These are phyloP conservation scores for Puccinia horiana DNA, from an alignment of 1,284 basidiomycete species.

Conservation along the genomic window DNA sequence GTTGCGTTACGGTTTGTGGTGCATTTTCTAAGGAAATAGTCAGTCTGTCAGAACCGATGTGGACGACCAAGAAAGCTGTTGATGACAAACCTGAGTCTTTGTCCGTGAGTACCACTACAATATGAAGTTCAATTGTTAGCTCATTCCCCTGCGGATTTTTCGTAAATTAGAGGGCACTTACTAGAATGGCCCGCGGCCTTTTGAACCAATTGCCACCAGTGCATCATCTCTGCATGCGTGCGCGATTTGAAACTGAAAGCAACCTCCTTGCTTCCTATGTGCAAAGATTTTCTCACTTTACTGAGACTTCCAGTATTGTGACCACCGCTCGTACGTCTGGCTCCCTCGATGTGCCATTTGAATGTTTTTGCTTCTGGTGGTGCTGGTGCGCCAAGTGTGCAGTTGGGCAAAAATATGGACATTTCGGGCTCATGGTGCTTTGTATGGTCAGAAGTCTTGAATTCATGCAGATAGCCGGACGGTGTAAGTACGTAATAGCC, in stretches of 20 bases:
- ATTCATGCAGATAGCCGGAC: conserved; percentile 56
- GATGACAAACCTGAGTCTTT: conserved; percentile 1
- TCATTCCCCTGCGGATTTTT: background rate
- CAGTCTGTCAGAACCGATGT: background rate
- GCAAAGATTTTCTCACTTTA: conserved; percentile 54
- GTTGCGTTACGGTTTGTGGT: conserved; percentile 25
- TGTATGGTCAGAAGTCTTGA: conserved; percentile 51
- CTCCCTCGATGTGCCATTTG: conserved; percentile 54
- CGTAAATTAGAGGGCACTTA: conserved; percentile 8
- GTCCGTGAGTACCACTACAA: conserved; percentile 17
- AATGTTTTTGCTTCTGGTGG: conserved; percentile 51
- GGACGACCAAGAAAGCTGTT: background rate
- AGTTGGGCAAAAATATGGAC: conserved; percentile 56
- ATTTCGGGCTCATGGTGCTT: conserved; percentile 53
- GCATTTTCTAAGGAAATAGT: background rate
- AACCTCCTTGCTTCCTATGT: conserved; percentile 55
- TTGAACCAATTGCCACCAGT: conserved; percentile 53
- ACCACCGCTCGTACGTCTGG: conserved; percentile 40
- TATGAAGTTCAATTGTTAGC: background rate
- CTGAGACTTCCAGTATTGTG: conserved; percentile 43
- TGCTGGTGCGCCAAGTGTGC: conserved; percentile 53
- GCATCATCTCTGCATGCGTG: conserved; percentile 54
- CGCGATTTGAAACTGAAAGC: conserved; percentile 53
- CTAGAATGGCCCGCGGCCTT: conserved; percentile 25
- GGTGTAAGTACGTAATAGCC: conserved; percentile 55